Conservation (phyloP, 306 rosid genomes). For the Cicer cuneatum region DNA sequence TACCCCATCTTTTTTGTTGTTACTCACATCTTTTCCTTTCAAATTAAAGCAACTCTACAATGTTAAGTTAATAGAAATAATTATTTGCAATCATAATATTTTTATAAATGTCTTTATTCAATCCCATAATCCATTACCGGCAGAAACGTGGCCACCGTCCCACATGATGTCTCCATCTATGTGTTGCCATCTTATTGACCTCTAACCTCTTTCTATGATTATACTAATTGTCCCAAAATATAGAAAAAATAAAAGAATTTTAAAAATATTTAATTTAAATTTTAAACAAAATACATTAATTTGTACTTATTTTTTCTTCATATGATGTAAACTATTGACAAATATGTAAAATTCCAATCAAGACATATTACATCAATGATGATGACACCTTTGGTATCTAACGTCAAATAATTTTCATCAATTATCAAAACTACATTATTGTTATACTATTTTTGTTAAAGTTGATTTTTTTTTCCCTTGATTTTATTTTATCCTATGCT, state of each 20-base stretch:
- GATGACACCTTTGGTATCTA: slow-evolving; percentile 39
- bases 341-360: slow-evolving; percentile 5
- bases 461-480: neutral
- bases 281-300: too few relatives aligned
- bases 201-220: neutral
- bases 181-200: too few relatives aligned
- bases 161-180: slow-evolving; percentile 8
- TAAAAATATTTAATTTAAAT: too few relatives aligned
- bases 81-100: neutral
- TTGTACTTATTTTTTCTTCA: neutral
- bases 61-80: neutral
- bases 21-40: neutral
- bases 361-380: slow-evolving; percentile 1
- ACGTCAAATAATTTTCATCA: slow-evolving; percentile 29
- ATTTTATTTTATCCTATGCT: neutral
- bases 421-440: slow-evolving; percentile 14
- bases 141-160: slow-evolving; percentile 19
- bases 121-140: neutral
- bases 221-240: too few relatives aligned
- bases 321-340: slow-evolving; percentile 19
- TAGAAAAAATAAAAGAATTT: too few relatives aligned
- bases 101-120: slow-evolving; percentile 2
- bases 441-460: neutral
- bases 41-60: slow-evolving; percentile 26
- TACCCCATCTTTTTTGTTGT: neutral